Base-by-base conservation (phyloP, 2,329 filamentous ascomycete species). In the Trichoderma sp. region DNA sequence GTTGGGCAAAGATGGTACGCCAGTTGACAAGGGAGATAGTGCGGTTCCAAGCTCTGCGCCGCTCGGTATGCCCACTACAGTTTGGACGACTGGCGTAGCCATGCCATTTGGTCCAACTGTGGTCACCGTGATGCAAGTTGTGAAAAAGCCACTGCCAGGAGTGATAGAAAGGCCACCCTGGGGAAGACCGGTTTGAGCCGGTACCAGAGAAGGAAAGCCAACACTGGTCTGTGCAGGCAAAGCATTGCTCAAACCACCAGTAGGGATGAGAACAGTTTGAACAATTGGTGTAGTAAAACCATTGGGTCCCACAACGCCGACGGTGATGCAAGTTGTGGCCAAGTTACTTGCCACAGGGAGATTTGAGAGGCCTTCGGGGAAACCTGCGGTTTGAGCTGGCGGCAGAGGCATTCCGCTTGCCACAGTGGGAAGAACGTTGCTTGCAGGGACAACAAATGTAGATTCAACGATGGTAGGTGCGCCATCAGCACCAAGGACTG, bases 91-190 rank as follows among this genome's bases (percentile, higher is more conserved):
- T 14, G 78, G 72, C 2, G 79, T 79, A 1, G 72, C 71, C n/a
- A 74, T 67, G 6, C 78, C 78, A 71, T 80, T 74, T 13, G 75
- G 68, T 21, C 78, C 79, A 27, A 80, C 65, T 27, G 78, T 71
- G 16, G 76, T 70, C 37, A 77, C 71, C 2, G 79, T 79, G 29
- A 79, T 75, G 65, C 73, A 72, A 3, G 74, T 73, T 7, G 77
- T 79, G 52, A 76, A 60, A 2, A 71, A 72, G 33, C 31, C 70
- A 33, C 31, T 65, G 60, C 65, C 69, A 35, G 72, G 69, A 24
- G 72, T 61, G n/a, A 29, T 64, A 31, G 71, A 56, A 56, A 71
- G 61, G 10, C 72, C 55, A 3, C 74, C 74, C 58, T 73, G 72
- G 8, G 73, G 74, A 66, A 76, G 70, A 53, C 71, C 60, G 21